Evolutionary conservation across 352 stramenopile species (phyloP), one percentile per base, ranked within the genome.

Genomic region (Globisporangium alternatum): DNA sequence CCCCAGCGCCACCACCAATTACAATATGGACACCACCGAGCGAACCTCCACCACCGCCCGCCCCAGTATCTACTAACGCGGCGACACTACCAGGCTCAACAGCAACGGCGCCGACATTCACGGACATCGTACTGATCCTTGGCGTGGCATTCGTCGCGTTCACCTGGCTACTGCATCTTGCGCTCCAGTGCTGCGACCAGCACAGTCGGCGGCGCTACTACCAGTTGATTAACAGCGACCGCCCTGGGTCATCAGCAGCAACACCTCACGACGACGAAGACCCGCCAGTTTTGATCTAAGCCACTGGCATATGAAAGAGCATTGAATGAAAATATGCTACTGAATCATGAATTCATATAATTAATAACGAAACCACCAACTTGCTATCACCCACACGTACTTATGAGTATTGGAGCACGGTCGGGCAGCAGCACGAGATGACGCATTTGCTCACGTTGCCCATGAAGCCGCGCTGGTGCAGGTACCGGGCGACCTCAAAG

Each of bases 351-450:
- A 55, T 21, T 30, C 13, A 55, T 30, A 55, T 5, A 22, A 6
- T 21, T 10, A 19, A 48, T 21, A 21, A 28, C 3, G 19, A 43
- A 37, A 58, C 21, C 2, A 58, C 6, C 7, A n/a, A 25, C 33
- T 12, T 30, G 33, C n/a, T 5, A 48, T 8, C 21, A 12, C 19
- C 15, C 10, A 30, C 10, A 30, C 45, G 2, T 45, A 8, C 28
- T 39, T 33, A 62, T 17, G 31, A 64, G 22, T 57, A 64, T 21
- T 56, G 58, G 15, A 56, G 25, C 13, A 64, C 22, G 1, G 33
- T 41, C 58, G 45, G n/a, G 37, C 58, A 64, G 58, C 58, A 64
- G 58, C 58, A 64, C n/a, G 58, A 64, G 13, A 64, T 52, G 12
- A 57, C 33, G 8, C 58, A 64, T 45, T 64, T 64, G 58, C 45